A percentile compares a stretch with the other conserved stretches of the same genome.
Conservation (phyloP, 805 yeast genomes). For the Metschnikowia santaceciliae region DNA sequence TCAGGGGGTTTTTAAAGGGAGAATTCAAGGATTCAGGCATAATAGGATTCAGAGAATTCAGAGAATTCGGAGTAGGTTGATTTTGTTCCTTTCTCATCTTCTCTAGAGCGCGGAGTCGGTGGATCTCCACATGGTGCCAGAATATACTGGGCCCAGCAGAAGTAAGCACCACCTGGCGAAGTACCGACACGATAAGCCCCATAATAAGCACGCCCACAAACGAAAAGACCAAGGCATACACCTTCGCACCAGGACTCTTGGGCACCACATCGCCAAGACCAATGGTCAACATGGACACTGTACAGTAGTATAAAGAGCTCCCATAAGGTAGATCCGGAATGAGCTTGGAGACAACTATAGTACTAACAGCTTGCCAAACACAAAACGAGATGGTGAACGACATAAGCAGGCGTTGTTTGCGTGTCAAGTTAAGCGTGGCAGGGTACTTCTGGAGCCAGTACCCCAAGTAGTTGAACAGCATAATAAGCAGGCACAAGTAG, state of each 20-base stretch:
- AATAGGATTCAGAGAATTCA: no score
- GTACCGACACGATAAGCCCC: conserved; percentile 70
- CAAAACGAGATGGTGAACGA: conserved; percentile 61
- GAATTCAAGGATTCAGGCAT: no score
- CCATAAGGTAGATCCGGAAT: conserved; percentile 45
- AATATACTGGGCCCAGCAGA: conserved; percentile 59
- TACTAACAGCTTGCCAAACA: conserved; percentile 70
- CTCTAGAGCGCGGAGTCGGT: conserved; percentile 34
- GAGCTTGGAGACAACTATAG: conserved; percentile 41
- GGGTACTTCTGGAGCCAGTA: conserved; percentile 57
- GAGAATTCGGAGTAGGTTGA: no score
- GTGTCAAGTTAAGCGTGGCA: conserved; percentile 62
- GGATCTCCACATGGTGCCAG: conserved; percentile 60
- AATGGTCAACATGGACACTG: conserved; percentile 70
- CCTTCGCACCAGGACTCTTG: conserved; percentile 46
- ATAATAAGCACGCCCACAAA: conserved; percentile 65
- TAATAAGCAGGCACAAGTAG: conserved; percentile 48
- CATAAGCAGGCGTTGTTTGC: conserved; percentile 71
- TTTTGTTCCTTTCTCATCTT: conserved; percentile 10
- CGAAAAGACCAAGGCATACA: conserved; percentile 59
- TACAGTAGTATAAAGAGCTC: conserved; percentile 66
- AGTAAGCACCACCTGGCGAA: conserved; percentile 59
- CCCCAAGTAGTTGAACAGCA: conserved; percentile 61
- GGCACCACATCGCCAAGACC: conserved; percentile 80
- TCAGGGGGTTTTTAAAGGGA: no score